A percentile compares a stretch with the other conserved stretches of the same genome.
Conservation (phyloP, 192 early-diverging fungal species). For the Backusella westeae region DNA sequence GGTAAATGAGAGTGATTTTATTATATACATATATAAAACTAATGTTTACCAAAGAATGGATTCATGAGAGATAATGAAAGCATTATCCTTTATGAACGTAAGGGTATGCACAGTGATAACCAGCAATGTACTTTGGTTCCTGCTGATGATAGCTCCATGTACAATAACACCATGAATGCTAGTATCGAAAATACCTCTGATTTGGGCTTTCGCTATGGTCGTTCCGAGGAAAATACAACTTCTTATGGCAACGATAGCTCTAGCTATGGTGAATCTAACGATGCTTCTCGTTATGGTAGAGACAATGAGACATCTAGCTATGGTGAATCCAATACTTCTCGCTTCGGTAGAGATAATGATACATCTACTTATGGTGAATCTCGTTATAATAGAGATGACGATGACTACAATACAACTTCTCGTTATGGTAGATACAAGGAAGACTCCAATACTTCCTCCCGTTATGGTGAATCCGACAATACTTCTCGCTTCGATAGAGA, state of each 20-base stretch:
- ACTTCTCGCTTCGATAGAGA: not conserved
- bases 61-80: not conserved
- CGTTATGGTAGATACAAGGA: not conserved
- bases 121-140: constrained; percentile 18
- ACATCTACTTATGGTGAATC: not conserved
- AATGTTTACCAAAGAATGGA: not conserved
- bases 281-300: not conserved
- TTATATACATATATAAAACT: not conserved
- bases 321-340: not conserved
- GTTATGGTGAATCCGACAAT: not conserved
- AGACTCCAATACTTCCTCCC: not conserved
- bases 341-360: not conserved
- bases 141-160: not conserved
- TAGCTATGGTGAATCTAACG: not conserved
- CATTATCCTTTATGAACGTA: constrained; percentile 19
- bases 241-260: not conserved
- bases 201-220: not conserved
- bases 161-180: not conserved
- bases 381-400: not conserved
- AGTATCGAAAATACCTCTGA: not conserved
- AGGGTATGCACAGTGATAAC: constrained; percentile 4
- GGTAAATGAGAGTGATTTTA: not conserved
- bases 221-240: not conserved
- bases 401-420: not conserved
- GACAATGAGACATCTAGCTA: not conserved